A percentile compares a stretch with the other conserved stretches of the same genome.
These are phyloP conservation scores for Lasiodiplodia hormozganensis DNA, from an alignment of 2,329 filamentous ascomycete genomes.

Conservation along the genomic window DNA sequence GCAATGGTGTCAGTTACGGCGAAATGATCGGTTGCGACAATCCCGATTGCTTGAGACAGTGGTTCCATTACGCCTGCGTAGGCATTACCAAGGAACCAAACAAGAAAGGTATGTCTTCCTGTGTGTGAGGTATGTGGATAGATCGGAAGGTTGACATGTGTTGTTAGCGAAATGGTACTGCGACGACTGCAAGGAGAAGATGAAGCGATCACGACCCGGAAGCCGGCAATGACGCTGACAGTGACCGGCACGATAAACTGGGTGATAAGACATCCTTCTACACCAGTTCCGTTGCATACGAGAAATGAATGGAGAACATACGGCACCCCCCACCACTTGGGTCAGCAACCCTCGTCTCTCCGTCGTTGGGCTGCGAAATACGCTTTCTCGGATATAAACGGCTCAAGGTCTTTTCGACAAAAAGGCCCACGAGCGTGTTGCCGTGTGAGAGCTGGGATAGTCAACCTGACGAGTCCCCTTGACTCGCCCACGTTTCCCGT, in stretches of 20 bases:
- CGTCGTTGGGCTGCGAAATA: background rate
- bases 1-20: slow-evolving; percentile 69
- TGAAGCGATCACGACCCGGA: slow-evolving; percentile 23
- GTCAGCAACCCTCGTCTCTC: background rate
- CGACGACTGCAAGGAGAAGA: slow-evolving; percentile 46
- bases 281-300: background rate
- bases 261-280: background rate
- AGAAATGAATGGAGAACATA: background rate
- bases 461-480: too few relatives aligned
- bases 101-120: slow-evolving; percentile 50
- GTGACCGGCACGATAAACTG: background rate
- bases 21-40: slow-evolving; percentile 75
- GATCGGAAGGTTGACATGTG: slow-evolving; percentile 25
- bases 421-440: background rate
- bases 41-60: slow-evolving; percentile 68
- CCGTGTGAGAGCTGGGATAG: too few relatives aligned
- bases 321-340: background rate
- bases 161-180: slow-evolving; percentile 48
- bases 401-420: background rate
- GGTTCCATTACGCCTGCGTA: slow-evolving; percentile 72
- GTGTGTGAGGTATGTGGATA: background rate
- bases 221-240: slow-evolving; percentile 22
- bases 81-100: slow-evolving; percentile 66
- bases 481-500: too few relatives aligned
- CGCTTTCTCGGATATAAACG: background rate